A percentile compares a stretch with the other conserved stretches of the same genome.
These are phyloP conservation scores for Hypoxylon sp. DNA, from an alignment of 2,329 filamentous ascomycete species.

Conservation along the genomic window DNA sequence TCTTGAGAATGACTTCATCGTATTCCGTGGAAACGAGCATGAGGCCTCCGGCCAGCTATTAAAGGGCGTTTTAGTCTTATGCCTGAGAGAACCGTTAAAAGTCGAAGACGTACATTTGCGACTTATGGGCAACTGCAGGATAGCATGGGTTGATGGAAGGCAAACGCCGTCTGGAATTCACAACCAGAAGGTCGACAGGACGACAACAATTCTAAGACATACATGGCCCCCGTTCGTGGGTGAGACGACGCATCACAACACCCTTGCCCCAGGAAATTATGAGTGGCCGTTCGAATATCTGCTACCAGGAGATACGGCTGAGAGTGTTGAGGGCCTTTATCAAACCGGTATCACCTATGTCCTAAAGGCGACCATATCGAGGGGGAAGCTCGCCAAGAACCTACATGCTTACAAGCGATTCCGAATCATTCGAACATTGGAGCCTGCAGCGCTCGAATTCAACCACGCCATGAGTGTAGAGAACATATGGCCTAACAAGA, in stretches of 20 bases:
- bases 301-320: constrained; percentile 79
- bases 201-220: constrained; percentile 74
- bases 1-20: constrained; percentile 83
- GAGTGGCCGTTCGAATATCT: constrained; percentile 85
- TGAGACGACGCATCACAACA: constrained; percentile 67
- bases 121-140: constrained; percentile 77
- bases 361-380: constrained; percentile 88
- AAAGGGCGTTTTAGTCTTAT: constrained; percentile 81
- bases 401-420: constrained; percentile 84
- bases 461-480: constrained; percentile 94
- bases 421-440: constrained; percentile 82
- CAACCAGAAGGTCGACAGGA: constrained; percentile 72
- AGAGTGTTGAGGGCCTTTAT: constrained; percentile 90
- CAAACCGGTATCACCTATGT: constrained; percentile 92
- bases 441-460: constrained; percentile 81
- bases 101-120: constrained; percentile 82
- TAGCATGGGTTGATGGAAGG: constrained; percentile 70
- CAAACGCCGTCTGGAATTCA: constrained; percentile 70
- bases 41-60: constrained; percentile 83
- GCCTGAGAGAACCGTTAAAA: constrained; percentile 76
- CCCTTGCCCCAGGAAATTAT: constrained; percentile 81
- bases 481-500: constrained; percentile 97
- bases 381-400: constrained; percentile 91
- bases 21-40: constrained; percentile 81
- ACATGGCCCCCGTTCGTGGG: constrained; percentile 78